These are phyloP conservation scores for Parachaetomium inaequale DNA, from an alignment of 495 filamentous ascomycete species.

Conservation along the genomic window DNA sequence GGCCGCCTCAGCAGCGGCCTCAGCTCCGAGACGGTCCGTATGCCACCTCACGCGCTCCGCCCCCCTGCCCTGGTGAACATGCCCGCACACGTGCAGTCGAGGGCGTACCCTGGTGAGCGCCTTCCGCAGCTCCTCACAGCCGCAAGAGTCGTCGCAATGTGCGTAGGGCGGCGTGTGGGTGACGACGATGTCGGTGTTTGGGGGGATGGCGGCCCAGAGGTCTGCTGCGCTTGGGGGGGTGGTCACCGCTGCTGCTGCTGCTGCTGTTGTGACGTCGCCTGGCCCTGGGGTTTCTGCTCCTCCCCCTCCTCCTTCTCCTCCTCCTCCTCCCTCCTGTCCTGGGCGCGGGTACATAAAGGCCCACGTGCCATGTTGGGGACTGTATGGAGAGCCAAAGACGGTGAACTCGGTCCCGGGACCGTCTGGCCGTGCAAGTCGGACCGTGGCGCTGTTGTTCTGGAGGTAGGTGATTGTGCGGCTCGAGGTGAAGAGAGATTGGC, in stretches of 20 bases:
- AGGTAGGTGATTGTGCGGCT: slow-evolving; percentile 62
- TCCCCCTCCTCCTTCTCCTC: too few relatives aligned
- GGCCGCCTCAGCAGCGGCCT: slow-evolving; percentile 28
- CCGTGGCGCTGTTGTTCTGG: slow-evolving; percentile 55
- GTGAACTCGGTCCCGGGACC: slow-evolving; percentile 66
- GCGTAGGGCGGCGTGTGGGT: slow-evolving; percentile 77
- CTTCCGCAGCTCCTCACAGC: slow-evolving; percentile 67
- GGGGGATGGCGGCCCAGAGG: slow-evolving; percentile 61
- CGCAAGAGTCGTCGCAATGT: slow-evolving; percentile 63
- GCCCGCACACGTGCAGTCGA: slow-evolving; percentile 79
- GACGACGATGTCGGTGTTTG: slow-evolving; percentile 71
- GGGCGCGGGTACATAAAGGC: slow-evolving; percentile 60
- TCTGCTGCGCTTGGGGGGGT: slow-evolving; percentile 35
- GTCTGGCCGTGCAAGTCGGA: slow-evolving; percentile 53
- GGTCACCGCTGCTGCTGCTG: too few relatives aligned
- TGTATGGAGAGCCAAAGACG: slow-evolving; percentile 73
- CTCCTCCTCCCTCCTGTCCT: too few relatives aligned
- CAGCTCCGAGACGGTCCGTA: slow-evolving; percentile 21
- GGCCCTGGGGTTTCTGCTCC: slow-evolving; percentile 29
- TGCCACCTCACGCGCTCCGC: slow-evolving; percentile 59
- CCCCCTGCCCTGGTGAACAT: slow-evolving; percentile 69
- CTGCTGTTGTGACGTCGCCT: too few relatives aligned
- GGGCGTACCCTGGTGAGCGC: slow-evolving; percentile 76
- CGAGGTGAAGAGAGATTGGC: slow-evolving; percentile 52
- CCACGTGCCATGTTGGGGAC: slow-evolving; percentile 61